Percentiles rank a stretch among this genome's conserved stretches.
Conservation (phyloP, 805 yeast genomes). For the Komagataella phaffii region DNA sequence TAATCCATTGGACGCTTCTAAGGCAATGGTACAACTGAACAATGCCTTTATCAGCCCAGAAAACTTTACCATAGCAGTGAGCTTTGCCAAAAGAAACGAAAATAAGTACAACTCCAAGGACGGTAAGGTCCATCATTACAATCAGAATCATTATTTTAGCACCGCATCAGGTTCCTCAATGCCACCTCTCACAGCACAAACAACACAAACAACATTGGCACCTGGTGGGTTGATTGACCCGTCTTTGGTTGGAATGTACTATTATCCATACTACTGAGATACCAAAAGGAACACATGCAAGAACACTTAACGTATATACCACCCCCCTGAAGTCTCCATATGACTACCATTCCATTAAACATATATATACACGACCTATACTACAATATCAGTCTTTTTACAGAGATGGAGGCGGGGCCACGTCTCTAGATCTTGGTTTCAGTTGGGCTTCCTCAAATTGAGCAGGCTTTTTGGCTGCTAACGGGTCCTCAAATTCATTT, state of each 20-base stretch:
- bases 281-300: neutral
- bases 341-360: neutral
- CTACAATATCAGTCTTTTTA: constrained; percentile 5
- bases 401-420: constrained; percentile 21
- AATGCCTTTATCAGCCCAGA: constrained; percentile 8
- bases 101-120: constrained; percentile 24
- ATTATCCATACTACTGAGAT: neutral
- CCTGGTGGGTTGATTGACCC: neutral
- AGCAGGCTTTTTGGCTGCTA: constrained; percentile 6
- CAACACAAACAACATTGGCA: neutral
- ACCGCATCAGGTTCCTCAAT: neutral
- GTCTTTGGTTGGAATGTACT: neutral
- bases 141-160: constrained; percentile 15
- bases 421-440: constrained; percentile 3
- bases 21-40: constrained; percentile 53
- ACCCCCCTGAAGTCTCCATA: neutral
- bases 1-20: constrained; percentile 49
- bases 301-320: neutral
- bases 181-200: neutral
- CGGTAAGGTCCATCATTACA: constrained; percentile 20
- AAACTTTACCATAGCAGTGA: constrained; percentile 46
- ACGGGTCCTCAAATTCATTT: constrained; percentile 8
- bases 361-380: neutral
- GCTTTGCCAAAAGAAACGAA: constrained; percentile 67
- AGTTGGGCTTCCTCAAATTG: constrained; percentile 1